phyloP scores from a whole-genome alignment of 768 basidiomycete genomes.

The Auriculariales sp. region DNA sequence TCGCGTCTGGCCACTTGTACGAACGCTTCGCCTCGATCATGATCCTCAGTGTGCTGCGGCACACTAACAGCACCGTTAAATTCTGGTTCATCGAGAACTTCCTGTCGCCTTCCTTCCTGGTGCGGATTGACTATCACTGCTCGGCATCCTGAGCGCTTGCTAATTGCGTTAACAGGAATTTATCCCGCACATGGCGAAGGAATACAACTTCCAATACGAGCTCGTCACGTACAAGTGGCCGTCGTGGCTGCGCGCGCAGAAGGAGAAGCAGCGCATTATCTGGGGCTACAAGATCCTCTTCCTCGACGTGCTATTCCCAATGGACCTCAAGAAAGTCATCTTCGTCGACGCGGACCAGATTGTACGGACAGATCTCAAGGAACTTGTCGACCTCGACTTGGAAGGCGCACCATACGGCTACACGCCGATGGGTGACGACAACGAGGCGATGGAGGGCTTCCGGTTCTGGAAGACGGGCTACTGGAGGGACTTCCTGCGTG shows the following conservation, averaged over 20 bases:
- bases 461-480: constrained; percentile 98
- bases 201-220: constrained; percentile 92
- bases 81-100: constrained; percentile 99
- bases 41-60: constrained; percentile 89
- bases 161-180: constrained; percentile 48
- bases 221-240: constrained; percentile 99
- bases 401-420: constrained; percentile 91
- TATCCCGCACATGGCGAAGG: constrained; percentile 80
- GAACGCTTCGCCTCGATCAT: constrained; percentile 99
- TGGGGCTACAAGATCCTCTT: constrained; percentile 99
- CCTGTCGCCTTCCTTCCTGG: constrained; percentile 91
- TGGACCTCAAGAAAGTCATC: constrained; percentile 97
- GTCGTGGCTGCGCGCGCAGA: constrained; percentile 91
- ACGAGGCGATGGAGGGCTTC: constrained; percentile 92
- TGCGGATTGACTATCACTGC: constrained; percentile 20
- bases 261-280: constrained; percentile 95
- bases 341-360: constrained; percentile 99
- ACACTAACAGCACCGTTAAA: constrained; percentile 90
- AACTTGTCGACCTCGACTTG: constrained; percentile 85
- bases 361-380: constrained; percentile 88
- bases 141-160: background rate
- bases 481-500: constrained; percentile 79
- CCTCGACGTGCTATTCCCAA: constrained; percentile 95
- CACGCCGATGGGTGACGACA: constrained; percentile 95
- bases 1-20: constrained; percentile 90